Evolutionary conservation across 2,329 filamentous ascomycete species (phyloP).

Genomic region (Trichothecium sympodiale): DNA sequence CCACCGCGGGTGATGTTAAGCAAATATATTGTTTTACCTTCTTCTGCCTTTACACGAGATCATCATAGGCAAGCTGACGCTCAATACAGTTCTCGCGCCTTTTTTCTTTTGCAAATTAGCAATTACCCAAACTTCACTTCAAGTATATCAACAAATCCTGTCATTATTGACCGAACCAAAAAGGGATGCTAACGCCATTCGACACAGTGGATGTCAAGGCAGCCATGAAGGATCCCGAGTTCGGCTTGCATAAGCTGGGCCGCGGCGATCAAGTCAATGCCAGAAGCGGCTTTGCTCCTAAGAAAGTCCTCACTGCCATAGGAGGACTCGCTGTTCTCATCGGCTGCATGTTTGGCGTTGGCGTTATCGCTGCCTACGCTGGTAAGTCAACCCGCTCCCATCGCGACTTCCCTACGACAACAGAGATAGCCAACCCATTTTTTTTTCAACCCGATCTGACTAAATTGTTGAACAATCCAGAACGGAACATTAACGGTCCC

Average conservation of each 20-base stretch:
- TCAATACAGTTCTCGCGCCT: too few species aligned
- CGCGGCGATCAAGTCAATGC: neutral
- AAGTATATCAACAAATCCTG: too few species aligned
- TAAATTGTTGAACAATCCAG: conserved; percentile 3
- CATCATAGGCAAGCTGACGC: too few species aligned
- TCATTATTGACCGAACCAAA: too few species aligned
- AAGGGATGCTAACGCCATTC: too few species aligned
- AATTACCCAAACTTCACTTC: too few species aligned
- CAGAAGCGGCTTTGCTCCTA: conserved; percentile 2
- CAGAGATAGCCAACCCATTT: too few species aligned
- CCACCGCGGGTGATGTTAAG: too few species aligned
- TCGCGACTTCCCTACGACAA: neutral
- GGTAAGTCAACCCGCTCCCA: conserved; percentile 11
- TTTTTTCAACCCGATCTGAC: too few species aligned
- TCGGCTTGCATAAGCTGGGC: conserved; percentile 7
- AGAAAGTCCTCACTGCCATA: conserved; percentile 8
- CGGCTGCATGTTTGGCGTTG: conserved; percentile 16
- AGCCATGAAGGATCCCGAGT: conserved; percentile 15
- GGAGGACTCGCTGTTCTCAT: conserved; percentile 8
- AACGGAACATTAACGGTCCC: neutral
- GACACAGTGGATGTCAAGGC: conserved; percentile 10
- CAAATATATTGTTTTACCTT: too few species aligned
- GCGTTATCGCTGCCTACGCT: conserved; percentile 15
- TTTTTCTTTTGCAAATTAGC: too few species aligned
- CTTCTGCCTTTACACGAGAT: too few species aligned